Conservation (phyloP, 1,139 yeast species). For the Saccharomyces hybrid region DNA sequence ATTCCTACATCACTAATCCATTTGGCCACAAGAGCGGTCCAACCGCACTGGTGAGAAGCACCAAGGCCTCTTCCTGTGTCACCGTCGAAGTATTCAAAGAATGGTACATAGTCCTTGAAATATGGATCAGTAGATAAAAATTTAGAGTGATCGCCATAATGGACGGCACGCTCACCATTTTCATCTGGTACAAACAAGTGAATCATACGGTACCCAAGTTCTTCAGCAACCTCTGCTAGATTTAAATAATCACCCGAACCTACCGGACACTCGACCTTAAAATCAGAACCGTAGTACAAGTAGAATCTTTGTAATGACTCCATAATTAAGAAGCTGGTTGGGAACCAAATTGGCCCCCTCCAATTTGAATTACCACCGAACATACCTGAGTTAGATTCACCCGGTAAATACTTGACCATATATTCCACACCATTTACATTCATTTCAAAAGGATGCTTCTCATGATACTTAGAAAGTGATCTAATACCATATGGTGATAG, state of each 20-base stretch:
- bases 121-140: slow-evolving; percentile 60
- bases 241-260: slow-evolving; percentile 78
- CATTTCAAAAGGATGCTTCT: slow-evolving; percentile 81
- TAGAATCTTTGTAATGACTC: slow-evolving; percentile 87
- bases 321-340: slow-evolving; percentile 78
- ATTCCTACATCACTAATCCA: slow-evolving; percentile 89
- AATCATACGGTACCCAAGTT: slow-evolving; percentile 80
- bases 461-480: slow-evolving; percentile 82
- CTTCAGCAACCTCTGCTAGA: slow-evolving; percentile 89
- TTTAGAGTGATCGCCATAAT: slow-evolving; percentile 51
- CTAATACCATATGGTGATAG: slow-evolving; percentile 83
- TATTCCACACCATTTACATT: slow-evolving; percentile 73
- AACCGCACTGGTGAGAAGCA: slow-evolving; percentile 93
- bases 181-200: slow-evolving; percentile 70
- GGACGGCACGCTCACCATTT: slow-evolving; percentile 66
- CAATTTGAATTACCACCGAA: slow-evolving; percentile 97
- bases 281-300: slow-evolving; percentile 79
- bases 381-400: slow-evolving; percentile 90
- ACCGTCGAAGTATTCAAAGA: slow-evolving; percentile 89
- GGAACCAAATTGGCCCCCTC: slow-evolving; percentile 99
- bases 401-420: slow-evolving; percentile 76
- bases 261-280: slow-evolving; percentile 85
- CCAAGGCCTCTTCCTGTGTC: slow-evolving; percentile 95
- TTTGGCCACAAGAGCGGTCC: slow-evolving; percentile 93
- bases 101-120: slow-evolving; percentile 72